Evolutionary conservation across 2,329 filamentous ascomycete species (phyloP), one percentile per base, ranked within the genome.

Genomic region (Neurospora crassa): DNA sequence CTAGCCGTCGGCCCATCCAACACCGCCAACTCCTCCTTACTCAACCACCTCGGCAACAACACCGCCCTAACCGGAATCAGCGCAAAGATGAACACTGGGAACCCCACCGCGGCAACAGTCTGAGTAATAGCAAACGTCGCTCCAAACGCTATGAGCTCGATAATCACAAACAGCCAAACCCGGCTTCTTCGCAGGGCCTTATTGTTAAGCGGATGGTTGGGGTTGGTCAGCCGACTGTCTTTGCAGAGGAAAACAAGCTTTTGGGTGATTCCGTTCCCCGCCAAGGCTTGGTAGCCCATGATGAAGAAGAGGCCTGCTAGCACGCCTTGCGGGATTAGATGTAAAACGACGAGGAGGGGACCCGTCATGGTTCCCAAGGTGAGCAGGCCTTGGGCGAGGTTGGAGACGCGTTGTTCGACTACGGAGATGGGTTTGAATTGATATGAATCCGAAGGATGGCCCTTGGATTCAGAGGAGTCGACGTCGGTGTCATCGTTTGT

Each of bases 231-330:
- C 5, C 84, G 78, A 68, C 79, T 82, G 80, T 95, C 92, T 73
- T 88, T 86, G 1, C 84, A 81, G 1, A 95, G 84, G 79, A 92
- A 94, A 29, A 93, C 79, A 10, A 94, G 79, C 80, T 94, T 94
- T 73, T 85, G 82, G 0, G 91, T 94, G 78, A 95, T 92, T 29
- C 92, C 92, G 78, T 95, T 95, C 34, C 82, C 90, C 77, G 90
- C 86, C 41, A 95, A 87, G 3, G 92, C 92, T 81, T 94, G 91
- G 72, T 92, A 85, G 59, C 92, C 92, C 92, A 95, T 94, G 78
- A 93, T 87, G 81, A 94, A 94, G 84, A 95, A 95, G 37, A 95
- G 85, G 0, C 92, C 92, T 0, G 92, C 92, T 70, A 95, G 86
- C 1, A 94, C 91, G 72, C 90, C 91, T 77, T 94, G 91, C 0